These are phyloP conservation scores for Daldinia grandis DNA, from an alignment of 495 filamentous ascomycete genomes.

Conservation along the genomic window DNA sequence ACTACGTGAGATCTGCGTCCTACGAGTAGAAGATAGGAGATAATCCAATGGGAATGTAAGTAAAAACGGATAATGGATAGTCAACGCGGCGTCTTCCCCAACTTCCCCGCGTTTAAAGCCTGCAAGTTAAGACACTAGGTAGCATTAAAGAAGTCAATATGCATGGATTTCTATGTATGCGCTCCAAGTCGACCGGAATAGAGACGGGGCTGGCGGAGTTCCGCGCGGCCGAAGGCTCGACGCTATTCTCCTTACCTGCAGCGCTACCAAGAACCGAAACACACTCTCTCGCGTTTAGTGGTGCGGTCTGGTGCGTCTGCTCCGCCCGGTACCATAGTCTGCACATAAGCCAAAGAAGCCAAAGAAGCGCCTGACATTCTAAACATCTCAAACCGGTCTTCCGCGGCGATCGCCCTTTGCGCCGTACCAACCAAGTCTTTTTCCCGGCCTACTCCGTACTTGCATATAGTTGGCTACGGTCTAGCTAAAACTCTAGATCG, in stretches of 20 bases:
- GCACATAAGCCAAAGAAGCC: constrained; percentile 17
- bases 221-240: constrained; percentile 37
- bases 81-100: background rate
- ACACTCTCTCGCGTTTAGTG: background rate
- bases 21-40: background rate
- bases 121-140: background rate
- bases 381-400: background rate
- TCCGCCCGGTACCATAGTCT: constrained; percentile 29
- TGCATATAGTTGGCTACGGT: constrained; percentile 5
- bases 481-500: constrained; percentile 30
- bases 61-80: background rate
- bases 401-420: constrained; percentile 5
- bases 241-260: constrained; percentile 29
- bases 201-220: constrained; percentile 28
- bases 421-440: constrained; percentile 13
- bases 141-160: background rate
- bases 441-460: constrained; percentile 26
- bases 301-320: constrained; percentile 21
- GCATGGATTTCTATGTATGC: background rate
- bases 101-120: constrained; percentile 23
- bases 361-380: constrained; percentile 35
- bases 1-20: background rate
- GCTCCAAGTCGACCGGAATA: background rate
- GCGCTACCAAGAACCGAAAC: background rate
- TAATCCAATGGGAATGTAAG: background rate